Conservation (phyloP, 1,139 yeast genomes). For the Suhomyces bribrorum region DNA sequence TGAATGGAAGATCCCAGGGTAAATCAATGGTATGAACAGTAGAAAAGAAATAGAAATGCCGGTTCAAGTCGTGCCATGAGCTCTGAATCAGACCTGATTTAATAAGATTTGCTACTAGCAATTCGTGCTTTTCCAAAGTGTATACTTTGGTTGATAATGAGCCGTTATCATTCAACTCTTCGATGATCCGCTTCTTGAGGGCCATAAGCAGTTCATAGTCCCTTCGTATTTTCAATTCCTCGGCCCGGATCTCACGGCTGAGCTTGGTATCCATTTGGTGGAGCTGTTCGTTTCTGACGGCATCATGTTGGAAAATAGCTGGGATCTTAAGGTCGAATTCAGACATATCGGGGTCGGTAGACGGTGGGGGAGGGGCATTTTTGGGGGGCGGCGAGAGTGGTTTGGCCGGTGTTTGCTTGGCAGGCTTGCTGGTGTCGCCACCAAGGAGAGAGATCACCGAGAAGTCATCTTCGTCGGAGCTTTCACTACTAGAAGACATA, state of each 20-base stretch:
- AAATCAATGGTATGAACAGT: conserved; percentile 3
- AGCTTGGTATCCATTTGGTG: conserved; percentile 20
- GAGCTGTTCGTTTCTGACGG: conserved; percentile 25
- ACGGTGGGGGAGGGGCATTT: background rate
- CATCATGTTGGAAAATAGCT: conserved; percentile 28
- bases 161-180: conserved; percentile 35
- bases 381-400: background rate
- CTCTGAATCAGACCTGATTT: conserved; percentile 8
- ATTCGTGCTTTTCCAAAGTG: conserved; percentile 13
- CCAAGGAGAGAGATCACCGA: conserved; percentile 8
- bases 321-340: conserved; percentile 28
- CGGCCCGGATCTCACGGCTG: conserved; percentile 19
- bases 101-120: conserved; percentile 13
- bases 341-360: conserved; percentile 10
- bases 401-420: background rate
- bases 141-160: conserved; percentile 15
- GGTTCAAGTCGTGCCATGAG: conserved; percentile 6
- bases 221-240: conserved; percentile 14
- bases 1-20: conserved; percentile 4
- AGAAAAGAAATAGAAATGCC: conserved; percentile 13
- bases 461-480: conserved; percentile 11
- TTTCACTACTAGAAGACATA: conserved; percentile 6
- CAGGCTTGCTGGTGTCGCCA: conserved; percentile 1
- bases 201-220: conserved; percentile 17
- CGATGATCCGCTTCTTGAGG: conserved; percentile 16